phyloP scores from a whole-genome alignment of 1,139 yeast species.

The Protomyces lactucae-debilis region DNA sequence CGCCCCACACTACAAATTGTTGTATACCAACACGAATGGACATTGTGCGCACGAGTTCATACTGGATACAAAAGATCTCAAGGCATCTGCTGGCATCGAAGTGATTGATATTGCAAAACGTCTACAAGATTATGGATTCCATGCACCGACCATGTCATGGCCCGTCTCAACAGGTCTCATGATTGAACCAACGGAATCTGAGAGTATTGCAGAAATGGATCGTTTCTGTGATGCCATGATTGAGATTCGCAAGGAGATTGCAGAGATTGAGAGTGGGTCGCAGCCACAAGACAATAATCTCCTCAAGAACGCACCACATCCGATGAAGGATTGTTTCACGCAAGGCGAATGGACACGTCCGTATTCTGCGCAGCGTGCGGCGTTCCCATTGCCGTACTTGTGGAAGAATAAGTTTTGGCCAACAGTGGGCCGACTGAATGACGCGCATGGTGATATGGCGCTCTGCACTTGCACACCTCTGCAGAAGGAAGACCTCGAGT shows the following conservation, averaged over 20 bases:
- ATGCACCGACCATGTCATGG: slow-evolving; percentile 98
- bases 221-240: slow-evolving; percentile 85
- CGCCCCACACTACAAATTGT: slow-evolving; percentile 63
- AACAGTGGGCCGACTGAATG: slow-evolving; percentile 83
- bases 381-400: slow-evolving; percentile 75
- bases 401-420: slow-evolving; percentile 89
- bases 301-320: slow-evolving; percentile 88
- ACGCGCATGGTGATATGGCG: slow-evolving; percentile 88
- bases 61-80: slow-evolving; percentile 81
- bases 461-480: slow-evolving; percentile 70
- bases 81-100: slow-evolving; percentile 67
- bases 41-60: slow-evolving; percentile 97
- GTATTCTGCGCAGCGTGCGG: slow-evolving; percentile 88
- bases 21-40: slow-evolving; percentile 64
- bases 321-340: slow-evolving; percentile 67
- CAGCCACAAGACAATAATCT: slow-evolving; percentile 57
- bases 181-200: slow-evolving; percentile 98
- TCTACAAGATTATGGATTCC: slow-evolving; percentile 96
- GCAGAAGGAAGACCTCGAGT: slow-evolving; percentile 20
- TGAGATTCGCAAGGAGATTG: slow-evolving; percentile 75
- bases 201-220: slow-evolving; percentile 79
- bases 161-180: slow-evolving; percentile 95
- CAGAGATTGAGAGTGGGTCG: slow-evolving; percentile 63
- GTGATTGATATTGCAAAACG: slow-evolving; percentile 96
- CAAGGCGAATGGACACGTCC: slow-evolving; percentile 78